Evolutionary conservation across 345 rosid species (phyloP), one percentile per base, ranked within the genome.

Genomic region (Lagerstroemia speciosa): DNA sequence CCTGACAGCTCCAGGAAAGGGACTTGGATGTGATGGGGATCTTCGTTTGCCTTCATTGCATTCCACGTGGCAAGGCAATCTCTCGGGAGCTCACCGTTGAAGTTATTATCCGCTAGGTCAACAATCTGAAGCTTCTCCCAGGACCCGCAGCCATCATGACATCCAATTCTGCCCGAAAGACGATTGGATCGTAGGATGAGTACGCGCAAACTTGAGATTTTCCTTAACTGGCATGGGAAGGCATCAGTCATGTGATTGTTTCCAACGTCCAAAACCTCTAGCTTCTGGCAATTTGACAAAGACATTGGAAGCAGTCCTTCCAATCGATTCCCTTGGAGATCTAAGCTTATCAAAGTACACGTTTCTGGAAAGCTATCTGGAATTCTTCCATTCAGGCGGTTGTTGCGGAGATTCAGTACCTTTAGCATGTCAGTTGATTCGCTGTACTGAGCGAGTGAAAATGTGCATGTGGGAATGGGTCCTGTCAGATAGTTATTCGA

Each of bases 91-190:
- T 0, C 33, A 16, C 80, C 81, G 15, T 0, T 33, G 30, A 85
- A 85, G 3, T 43, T 8, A 65, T 82, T 84, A 26, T 38, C 62
- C 37, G 83, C 78, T 52, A 78, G 16, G 76, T 80, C 83, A 0
- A 84, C 60, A 55, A 82, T 85, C 41, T 82, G 89, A 71, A 78
- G 79, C 74, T 0, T 74, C 0, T 69, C 61, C 83, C 76, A 83
- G 0, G 19, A 11, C 8, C 0, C 31, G 6, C 6, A 2, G n/a
- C 8, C 37, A 11, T n/a, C 1, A 1, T 16, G 29, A 62, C 84
- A 82, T 30, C 61, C 62, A 24, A 80, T 64, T 0, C 0, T 0
- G 0, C 85, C 87, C 15, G 16, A 46, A 19, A 84, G 76, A 0
- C 1, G 34, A 69, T 85, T 85, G 1, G 31, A 74, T 19, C 83